Evolutionary conservation across 108 stramenopile genomes (phyloP).

Genomic region (Mediolabrus comicus): DNA sequence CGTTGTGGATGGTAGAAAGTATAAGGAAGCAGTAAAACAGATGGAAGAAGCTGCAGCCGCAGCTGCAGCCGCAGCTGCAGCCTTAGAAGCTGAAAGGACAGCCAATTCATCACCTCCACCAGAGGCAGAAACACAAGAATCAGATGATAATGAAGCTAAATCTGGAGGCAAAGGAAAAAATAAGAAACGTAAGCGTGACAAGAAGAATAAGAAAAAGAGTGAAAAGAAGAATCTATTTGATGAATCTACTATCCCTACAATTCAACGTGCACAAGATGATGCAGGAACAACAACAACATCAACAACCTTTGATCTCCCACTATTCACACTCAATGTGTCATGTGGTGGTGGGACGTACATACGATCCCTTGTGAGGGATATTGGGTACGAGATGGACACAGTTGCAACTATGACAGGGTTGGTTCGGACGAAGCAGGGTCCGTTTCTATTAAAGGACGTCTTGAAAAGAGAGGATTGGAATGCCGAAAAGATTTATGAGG

Average conservation of each 20-base stretch:
- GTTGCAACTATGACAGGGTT: slow-evolving; percentile 87
- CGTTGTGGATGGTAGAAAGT: slow-evolving; percentile 31
- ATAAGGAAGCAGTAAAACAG: slow-evolving; percentile 16
- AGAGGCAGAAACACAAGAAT: background rate
- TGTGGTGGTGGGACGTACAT: slow-evolving; percentile 93
- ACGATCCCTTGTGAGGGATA: slow-evolving; percentile 83
- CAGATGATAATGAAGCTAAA: background rate
- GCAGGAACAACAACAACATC: background rate
- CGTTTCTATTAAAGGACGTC: slow-evolving; percentile 65
- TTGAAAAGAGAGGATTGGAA: slow-evolving; percentile 54
- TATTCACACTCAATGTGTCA: slow-evolving; percentile 72
- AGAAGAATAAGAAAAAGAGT: slow-evolving; percentile 6
- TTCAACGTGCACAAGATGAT: slow-evolving; percentile 6
- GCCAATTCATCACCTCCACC: background rate
- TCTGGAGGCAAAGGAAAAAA: slow-evolving; percentile 9
- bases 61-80: slow-evolving; percentile 1
- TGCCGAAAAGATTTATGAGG: slow-evolving; percentile 60
- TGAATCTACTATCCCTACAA: slow-evolving; percentile 26
- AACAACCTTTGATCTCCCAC: slow-evolving; percentile 44
- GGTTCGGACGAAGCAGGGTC: slow-evolving; percentile 85
- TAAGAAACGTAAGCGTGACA: background rate
- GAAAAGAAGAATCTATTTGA: slow-evolving; percentile 18
- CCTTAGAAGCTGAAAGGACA: slow-evolving; percentile 7
- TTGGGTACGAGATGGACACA: slow-evolving; percentile 70
- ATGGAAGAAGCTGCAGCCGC: slow-evolving; percentile 11